These are phyloP conservation scores for Fusarium piperis DNA, from an alignment of 2,329 filamentous ascomycete species.

Conservation along the genomic window DNA sequence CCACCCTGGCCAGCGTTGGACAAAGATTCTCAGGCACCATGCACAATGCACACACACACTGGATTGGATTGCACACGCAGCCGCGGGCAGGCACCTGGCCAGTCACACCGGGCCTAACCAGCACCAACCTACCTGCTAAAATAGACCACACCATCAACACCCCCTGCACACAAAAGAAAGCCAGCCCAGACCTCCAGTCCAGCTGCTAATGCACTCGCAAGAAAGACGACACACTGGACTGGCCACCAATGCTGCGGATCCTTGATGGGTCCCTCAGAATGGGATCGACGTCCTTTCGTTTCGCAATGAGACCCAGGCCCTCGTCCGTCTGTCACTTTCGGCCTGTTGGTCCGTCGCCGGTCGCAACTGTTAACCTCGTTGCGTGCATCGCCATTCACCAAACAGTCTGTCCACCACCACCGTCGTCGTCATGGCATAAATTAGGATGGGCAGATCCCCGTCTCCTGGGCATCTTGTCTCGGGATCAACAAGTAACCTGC, in stretches of 20 bases:
- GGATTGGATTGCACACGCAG: background rate
- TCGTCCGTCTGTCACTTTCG: conserved; percentile 12
- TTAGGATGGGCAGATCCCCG: conserved; percentile 32
- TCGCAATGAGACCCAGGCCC: conserved; percentile 1
- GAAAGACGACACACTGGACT: background rate
- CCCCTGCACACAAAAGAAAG: background rate
- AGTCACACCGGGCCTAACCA: conserved; percentile 11
- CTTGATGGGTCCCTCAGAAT: conserved; percentile 20
- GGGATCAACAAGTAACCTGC: conserved; percentile 4
- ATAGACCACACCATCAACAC: conserved; percentile 11
- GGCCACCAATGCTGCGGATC: conserved; percentile 1
- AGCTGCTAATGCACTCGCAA: background rate
- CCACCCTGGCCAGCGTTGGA: background rate
- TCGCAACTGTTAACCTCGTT: conserved; percentile 9
- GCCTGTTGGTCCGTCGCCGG: conserved; percentile 22
- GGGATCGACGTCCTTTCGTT: conserved; percentile 27
- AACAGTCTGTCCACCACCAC: conserved; percentile 11
- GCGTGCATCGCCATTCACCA: conserved; percentile 17
- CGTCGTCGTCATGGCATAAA: conserved; percentile 35
- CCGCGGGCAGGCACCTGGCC: background rate
- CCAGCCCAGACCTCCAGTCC: background rate
- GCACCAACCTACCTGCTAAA: conserved; percentile 18
- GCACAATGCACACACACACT: conserved; percentile 5
- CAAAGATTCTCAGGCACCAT: conserved; percentile 6
- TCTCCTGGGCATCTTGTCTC: conserved; percentile 4